Evolutionary conservation across 176 grass and related monocot species (phyloP).

Genomic region (Raddia distichophylla): DNA sequence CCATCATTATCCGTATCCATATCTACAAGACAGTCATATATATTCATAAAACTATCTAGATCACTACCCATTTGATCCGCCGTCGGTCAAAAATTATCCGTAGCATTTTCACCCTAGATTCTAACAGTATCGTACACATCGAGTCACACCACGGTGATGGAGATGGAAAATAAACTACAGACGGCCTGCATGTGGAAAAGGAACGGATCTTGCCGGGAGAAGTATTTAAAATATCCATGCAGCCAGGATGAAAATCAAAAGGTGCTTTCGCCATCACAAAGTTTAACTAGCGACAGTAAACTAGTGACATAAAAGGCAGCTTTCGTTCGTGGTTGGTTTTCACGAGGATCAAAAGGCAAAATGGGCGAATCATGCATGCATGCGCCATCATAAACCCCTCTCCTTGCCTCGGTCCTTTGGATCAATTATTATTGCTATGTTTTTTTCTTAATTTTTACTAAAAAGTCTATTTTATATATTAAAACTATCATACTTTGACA

Average conservation of each 20-base stretch:
- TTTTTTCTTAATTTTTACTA: not conserved
- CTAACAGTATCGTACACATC: too few relatives aligned
- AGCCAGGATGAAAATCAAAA: constrained; percentile 3
- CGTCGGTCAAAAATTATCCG: too few relatives aligned
- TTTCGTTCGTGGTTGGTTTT: not conserved
- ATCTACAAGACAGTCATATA: too few relatives aligned
- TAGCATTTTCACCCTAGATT: too few relatives aligned
- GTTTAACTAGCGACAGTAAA: not conserved
- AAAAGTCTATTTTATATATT: too few relatives aligned
- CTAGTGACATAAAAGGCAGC: not conserved
- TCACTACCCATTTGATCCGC: too few relatives aligned
- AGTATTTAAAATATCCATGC: not conserved
- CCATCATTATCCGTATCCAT: too few relatives aligned
- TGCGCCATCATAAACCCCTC: not conserved
- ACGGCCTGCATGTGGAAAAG: not conserved
- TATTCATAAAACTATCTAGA: too few relatives aligned
- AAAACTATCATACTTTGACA: too few relatives aligned
- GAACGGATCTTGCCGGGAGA: not conserved
- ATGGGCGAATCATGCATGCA: not conserved
- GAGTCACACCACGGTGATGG: too few relatives aligned
- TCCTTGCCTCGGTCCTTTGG: not conserved
- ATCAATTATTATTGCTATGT: not conserved
- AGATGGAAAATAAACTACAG: too few relatives aligned
- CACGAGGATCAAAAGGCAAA: not conserved
- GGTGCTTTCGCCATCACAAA: not conserved